These are phyloP conservation scores for Russula sp. DNA, from an alignment of 768 basidiomycete genomes.

Conservation along the genomic window DNA sequence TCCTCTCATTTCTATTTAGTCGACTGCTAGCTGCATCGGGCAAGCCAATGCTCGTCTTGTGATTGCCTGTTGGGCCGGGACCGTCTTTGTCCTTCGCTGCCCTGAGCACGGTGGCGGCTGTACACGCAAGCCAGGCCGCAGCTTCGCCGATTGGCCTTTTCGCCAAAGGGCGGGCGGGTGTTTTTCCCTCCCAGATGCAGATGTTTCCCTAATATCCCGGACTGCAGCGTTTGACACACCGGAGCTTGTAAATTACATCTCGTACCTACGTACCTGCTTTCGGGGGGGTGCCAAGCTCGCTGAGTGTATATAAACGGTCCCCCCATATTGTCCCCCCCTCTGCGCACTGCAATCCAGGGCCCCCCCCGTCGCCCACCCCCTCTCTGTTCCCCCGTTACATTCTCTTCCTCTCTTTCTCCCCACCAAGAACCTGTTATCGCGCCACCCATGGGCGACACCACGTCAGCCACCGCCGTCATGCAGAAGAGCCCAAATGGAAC, in stretches of 20 bases:
- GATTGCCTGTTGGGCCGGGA: slow-evolving; percentile 9
- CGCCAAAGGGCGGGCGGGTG: too few relatives aligned
- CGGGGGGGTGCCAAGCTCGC: slow-evolving; percentile 1
- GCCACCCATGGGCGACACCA: slow-evolving; percentile 10
- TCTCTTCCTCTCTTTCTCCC: not conserved
- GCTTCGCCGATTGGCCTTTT: slow-evolving; percentile 13
- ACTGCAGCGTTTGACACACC: slow-evolving; percentile 16
- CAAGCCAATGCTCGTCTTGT: slow-evolving; percentile 15
- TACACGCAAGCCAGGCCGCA: slow-evolving; percentile 6
- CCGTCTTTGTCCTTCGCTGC: slow-evolving; percentile 3
- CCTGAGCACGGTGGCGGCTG: slow-evolving; percentile 10
- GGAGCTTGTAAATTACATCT: slow-evolving; percentile 12
- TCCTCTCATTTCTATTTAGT: slow-evolving; percentile 14
- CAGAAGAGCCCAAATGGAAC: slow-evolving; percentile 13
- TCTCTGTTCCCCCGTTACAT: not conserved
- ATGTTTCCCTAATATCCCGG: slow-evolving; percentile 18
- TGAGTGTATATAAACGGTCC: slow-evolving; percentile 11
- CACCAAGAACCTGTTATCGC: not conserved
- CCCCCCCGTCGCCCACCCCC: not conserved
- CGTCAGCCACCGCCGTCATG: slow-evolving; percentile 15
- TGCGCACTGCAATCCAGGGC: not conserved
- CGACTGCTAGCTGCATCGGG: slow-evolving; percentile 14
- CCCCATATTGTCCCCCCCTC: not conserved
- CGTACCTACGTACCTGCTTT: slow-evolving; percentile 14
- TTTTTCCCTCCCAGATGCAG: slow-evolving; percentile 11